Percentiles rank a stretch among this genome's conserved stretches.
These are phyloP conservation scores for Pyronema domesticum DNA, from an alignment of 495 filamentous ascomycete species.

Conservation along the genomic window DNA sequence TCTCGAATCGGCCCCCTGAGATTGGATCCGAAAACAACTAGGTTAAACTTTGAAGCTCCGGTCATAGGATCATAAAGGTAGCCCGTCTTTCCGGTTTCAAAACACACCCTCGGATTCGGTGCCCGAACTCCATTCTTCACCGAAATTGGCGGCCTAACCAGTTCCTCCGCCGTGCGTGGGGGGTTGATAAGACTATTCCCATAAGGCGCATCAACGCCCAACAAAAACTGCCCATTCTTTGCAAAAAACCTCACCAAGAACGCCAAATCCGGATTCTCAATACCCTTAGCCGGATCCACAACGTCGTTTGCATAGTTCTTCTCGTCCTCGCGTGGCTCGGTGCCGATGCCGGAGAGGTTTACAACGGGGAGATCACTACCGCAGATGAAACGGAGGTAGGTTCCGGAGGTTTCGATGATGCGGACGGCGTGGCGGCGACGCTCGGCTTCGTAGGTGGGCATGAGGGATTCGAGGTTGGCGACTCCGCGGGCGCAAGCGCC, in stretches of 20 bases:
- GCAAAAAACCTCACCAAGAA: slow-evolving; percentile 20
- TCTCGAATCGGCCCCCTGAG: no score
- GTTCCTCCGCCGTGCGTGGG: no score
- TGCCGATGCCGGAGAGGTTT: slow-evolving; percentile 11
- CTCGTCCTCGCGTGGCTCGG: slow-evolving; percentile 6
- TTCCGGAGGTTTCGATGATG: slow-evolving; percentile 25
- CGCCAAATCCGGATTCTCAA: slow-evolving; percentile 4
- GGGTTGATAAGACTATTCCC: no score
- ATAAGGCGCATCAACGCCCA: slow-evolving; percentile 6
- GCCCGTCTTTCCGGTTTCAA: no score
- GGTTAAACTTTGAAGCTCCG: no score
- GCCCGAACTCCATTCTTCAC: no score
- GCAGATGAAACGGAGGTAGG: slow-evolving; percentile 27
- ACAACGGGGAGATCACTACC: slow-evolving; percentile 16
- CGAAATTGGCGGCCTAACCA: no score
- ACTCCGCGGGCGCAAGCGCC: slow-evolving; percentile 19
- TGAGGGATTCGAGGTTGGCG: slow-evolving; percentile 12
- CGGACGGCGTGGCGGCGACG: slow-evolving; percentile 24
- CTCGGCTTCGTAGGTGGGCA: slow-evolving; percentile 26
- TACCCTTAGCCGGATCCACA: not conserved
- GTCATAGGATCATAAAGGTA: no score
- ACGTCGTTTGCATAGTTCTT: not conserved
- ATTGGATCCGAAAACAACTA: no score
- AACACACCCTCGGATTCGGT: no score
- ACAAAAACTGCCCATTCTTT: slow-evolving; percentile 19